A percentile compares a stretch with the other conserved stretches of the same genome.
phyloP scores from a whole-genome alignment of 2,329 filamentous ascomycete genomes.

The Talaromyces sp. region DNA sequence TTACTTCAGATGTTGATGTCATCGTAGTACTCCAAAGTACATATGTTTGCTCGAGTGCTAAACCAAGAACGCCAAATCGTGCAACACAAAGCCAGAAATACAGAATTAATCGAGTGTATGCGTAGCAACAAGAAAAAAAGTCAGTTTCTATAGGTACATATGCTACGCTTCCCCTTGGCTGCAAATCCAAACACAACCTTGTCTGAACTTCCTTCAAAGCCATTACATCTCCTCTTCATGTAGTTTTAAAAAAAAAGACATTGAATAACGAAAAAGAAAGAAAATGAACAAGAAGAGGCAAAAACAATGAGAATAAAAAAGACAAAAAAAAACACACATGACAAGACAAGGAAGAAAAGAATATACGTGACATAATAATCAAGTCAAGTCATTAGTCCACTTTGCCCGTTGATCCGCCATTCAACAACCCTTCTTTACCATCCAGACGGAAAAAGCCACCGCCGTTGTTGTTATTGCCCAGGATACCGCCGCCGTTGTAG shows the following conservation, averaged over 20 bases:
- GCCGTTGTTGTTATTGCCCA: conserved; percentile 31
- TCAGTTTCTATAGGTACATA: background rate
- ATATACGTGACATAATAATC: conserved; percentile 1
- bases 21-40: background rate
- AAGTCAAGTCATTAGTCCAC: conserved; percentile 34
- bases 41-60: background rate
- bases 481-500: conserved; percentile 5
- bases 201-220: background rate
- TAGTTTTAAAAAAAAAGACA: background rate
- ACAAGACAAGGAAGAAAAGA: background rate
- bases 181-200: background rate
- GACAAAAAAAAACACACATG: conserved; percentile 1
- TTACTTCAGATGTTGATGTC: background rate
- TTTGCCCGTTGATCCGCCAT: conserved; percentile 38
- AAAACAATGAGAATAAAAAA: background rate
- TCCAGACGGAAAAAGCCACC: conserved; percentile 44
- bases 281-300: background rate
- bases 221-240: background rate
- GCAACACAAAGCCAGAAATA: background rate
- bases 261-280: background rate
- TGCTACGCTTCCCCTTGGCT: background rate
- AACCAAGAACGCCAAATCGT: background rate
- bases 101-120: background rate
- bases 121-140: background rate
- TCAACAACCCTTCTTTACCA: conserved; percentile 43